Base-by-base conservation (phyloP, 352 stramenopile species). In the Phytophthora agathidicida region DNA sequence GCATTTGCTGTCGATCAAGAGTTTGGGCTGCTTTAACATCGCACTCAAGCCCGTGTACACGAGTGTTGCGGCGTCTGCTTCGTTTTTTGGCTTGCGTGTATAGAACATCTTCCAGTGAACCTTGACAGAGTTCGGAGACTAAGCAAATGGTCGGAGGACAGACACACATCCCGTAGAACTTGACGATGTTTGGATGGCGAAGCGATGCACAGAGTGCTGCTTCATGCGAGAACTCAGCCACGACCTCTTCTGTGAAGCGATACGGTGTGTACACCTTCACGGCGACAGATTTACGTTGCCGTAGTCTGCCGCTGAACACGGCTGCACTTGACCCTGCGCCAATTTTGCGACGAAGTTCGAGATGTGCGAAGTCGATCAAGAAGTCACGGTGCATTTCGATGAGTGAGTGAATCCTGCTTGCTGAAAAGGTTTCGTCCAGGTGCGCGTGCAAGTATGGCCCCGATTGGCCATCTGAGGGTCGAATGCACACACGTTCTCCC, bases 341-440 rank as follows among this genome's bases (percentile, higher is more conserved):
- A 50, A 90, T 87, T 14, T 72, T 69, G 1, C 57, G 39, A n/a
- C 65, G 65, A 17, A 90, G 24, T 11, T 88, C 54, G 1, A 89
- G 42, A 57, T 88, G 68, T 0, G 80, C 78, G 50, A 90, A 90
- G 48, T 90, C 79, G 24, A 90, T 88, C 11, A 90, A 51, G 50
- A 80, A 84, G 27, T 88, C 80, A 35, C 68, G 68, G 55, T 90
- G 78, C 70, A 83, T 83, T 55, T 89, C 80, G 17, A 89, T 87
- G 47, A 89, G 71, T 10, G 62, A 20, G 17, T 89, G 80, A 5
- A 88, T 70, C 7, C 69, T 67, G 23, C 58, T 67, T 0, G 80
- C 75, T n/a, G 73, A 89, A 5, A 82, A 73, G 9, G 17, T 39
- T 28, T 86, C 73, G 23, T 73, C 45, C 19, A 80, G 51, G 22